Conservation (phyloP, 2,329 filamentous ascomycete species). For the Aspergillus spinulosporus region DNA sequence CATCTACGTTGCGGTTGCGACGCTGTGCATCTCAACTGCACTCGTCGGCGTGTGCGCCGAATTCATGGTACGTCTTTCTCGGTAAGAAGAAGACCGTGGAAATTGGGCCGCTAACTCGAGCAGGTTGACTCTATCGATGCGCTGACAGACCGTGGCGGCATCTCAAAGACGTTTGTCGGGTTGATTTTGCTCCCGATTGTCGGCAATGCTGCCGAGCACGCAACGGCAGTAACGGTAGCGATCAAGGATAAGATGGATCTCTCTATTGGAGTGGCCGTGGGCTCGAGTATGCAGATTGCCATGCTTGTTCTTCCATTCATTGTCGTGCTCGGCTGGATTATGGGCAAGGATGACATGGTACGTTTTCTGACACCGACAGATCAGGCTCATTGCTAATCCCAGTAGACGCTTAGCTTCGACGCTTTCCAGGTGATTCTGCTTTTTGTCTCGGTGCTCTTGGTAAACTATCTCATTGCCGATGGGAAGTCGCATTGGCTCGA, state of each 20-base stretch:
- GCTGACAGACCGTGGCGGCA: slow-evolving; percentile 49
- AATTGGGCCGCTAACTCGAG: neutral
- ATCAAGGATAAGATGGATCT: slow-evolving; percentile 69
- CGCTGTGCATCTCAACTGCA: slow-evolving; percentile 71
- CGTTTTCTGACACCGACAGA: neutral
- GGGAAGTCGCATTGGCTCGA: slow-evolving; percentile 62
- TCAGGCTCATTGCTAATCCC: slow-evolving; percentile 16
- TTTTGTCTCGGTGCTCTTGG: slow-evolving; percentile 56
- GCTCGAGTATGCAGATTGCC: slow-evolving; percentile 65
- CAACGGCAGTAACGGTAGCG: slow-evolving; percentile 62
- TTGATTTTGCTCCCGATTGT: slow-evolving; percentile 66
- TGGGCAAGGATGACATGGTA: slow-evolving; percentile 60
- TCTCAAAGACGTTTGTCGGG: slow-evolving; percentile 63
- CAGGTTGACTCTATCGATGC: slow-evolving; percentile 57
- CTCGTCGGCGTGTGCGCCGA: slow-evolving; percentile 76
- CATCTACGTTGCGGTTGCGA: slow-evolving; percentile 69
- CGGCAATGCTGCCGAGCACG: slow-evolving; percentile 66
- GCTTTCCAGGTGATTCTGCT: slow-evolving; percentile 76
- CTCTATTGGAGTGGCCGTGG: slow-evolving; percentile 65
- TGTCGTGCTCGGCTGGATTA: slow-evolving; percentile 63
- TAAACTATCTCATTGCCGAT: slow-evolving; percentile 65
- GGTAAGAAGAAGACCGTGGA: neutral
- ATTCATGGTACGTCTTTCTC: slow-evolving; percentile 51
- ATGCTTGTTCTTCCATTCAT: slow-evolving; percentile 62
- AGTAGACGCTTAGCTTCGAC: slow-evolving; percentile 72